Evolutionary conservation across 2,329 filamentous ascomycete species (phyloP).

Genomic region (Penicillium sp.): DNA sequence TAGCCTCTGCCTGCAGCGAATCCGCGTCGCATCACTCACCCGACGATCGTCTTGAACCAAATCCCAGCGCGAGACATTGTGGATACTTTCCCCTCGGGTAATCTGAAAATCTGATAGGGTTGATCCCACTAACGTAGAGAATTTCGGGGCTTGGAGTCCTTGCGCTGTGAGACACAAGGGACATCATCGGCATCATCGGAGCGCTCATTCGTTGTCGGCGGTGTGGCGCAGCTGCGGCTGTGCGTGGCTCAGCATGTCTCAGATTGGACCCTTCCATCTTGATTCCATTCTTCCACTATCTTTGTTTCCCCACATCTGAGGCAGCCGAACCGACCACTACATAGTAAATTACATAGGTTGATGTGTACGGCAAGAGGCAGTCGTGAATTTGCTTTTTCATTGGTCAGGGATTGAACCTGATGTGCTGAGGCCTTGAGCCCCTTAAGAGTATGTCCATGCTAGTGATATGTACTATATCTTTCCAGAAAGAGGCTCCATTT

Average conservation of each 20-base stretch:
- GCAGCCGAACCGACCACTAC: too few relatives aligned
- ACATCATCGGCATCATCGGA: slow-evolving; percentile 19
- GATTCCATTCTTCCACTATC: slow-evolving; percentile 2
- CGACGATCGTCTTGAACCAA: slow-evolving; percentile 64
- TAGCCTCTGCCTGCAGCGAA: slow-evolving; percentile 4
- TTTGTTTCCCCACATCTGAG: slow-evolving; percentile 1
- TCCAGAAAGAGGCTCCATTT: too few relatives aligned
- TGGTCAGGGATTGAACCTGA: too few relatives aligned
- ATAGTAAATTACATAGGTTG: too few relatives aligned
- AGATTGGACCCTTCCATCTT: not conserved
- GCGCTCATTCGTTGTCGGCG: slow-evolving; percentile 14
- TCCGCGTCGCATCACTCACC: slow-evolving; percentile 49
- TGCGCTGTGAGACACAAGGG: not conserved
- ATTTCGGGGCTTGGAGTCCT: not conserved
- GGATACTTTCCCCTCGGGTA: slow-evolving; percentile 6
- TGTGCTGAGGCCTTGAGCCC: too few relatives aligned
- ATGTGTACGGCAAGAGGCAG: too few relatives aligned
- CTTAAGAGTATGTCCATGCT: too few relatives aligned
- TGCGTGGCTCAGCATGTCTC: slow-evolving; percentile 11
- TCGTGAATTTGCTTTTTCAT: too few relatives aligned
- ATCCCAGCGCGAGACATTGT: slow-evolving; percentile 45
- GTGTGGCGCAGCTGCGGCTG: slow-evolving; percentile 10
- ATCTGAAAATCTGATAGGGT: not conserved
- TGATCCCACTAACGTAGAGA: not conserved
- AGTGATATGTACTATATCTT: too few relatives aligned